Evolutionary conservation across 1,284 basidiomycete species (phyloP), one percentile per base, ranked within the genome.

Genomic region (Clitocybe nebularis): DNA sequence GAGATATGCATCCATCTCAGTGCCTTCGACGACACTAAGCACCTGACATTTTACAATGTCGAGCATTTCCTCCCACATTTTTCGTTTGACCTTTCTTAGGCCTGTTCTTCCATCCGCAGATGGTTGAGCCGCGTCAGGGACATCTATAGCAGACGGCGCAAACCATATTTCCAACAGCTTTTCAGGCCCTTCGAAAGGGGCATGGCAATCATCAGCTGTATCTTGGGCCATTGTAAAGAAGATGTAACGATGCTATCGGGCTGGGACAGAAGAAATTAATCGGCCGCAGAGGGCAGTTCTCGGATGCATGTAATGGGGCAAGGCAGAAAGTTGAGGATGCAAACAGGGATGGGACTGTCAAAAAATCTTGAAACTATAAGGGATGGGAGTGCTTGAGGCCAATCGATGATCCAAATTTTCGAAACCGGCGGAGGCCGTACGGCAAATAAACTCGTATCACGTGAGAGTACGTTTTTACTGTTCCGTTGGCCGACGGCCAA

Each of bases 81-180:
- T 66, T 45, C 83, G 75, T 50, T 81, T 75, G 33, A 99, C 85
- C 55, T 75, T 79, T 45, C 93, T 74, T 39, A 98, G 74, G 14
- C 95, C 95, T 25, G 67, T 65, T 56, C 67, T 76, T 50, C 68
- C 72, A 52, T 62, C 49, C 30, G 53, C 51, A 33, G 61, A 55
- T 22, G 50, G 44, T 26, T 62, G 55, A 14, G 59, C 52, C 9
- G 70, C 61, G 53, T 71, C 71, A 29, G 77, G 78, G 5, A 89
- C 69, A 34, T 74, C 64, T 7, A 75, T 74, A 8, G 81, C 69
- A 4, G 83, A 84, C 13, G 89, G 88, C 3, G 90, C 84, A 64
- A 99, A 99, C 96, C 96, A 99, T 44, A 99, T 83, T 69, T 99
- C 96, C 43, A 99, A 80, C 30, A 98, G 81, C 68, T 99, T 99